These are phyloP conservation scores for Tuber umbilicatum DNA, from an alignment of 495 filamentous ascomycete species.

Conservation along the genomic window DNA sequence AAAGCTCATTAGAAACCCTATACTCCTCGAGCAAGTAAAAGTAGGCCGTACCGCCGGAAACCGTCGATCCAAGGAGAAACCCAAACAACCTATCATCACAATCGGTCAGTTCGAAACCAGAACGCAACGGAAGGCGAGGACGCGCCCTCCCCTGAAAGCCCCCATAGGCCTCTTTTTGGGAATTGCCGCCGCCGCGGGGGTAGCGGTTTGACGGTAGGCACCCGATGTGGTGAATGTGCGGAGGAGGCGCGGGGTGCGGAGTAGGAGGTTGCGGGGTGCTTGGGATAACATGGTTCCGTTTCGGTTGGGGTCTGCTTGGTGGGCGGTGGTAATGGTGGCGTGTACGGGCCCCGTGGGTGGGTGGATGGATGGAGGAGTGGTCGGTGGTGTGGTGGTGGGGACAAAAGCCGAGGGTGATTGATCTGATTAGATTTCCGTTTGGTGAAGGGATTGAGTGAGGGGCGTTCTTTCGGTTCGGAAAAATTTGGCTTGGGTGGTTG, in stretches of 20 bases:
- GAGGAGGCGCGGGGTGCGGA: not conserved
- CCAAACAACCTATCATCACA: conserved; percentile 65
- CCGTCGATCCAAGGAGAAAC: conserved; percentile 78
- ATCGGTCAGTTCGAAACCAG: conserved; percentile 6
- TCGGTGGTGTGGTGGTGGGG: conserved; percentile 20
- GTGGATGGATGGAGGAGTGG: conserved; percentile 16
- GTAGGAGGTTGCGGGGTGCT: not conserved
- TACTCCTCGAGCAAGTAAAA: conserved; percentile 91
- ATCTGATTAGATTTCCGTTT: conserved; percentile 30
- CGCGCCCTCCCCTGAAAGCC: conserved; percentile 87
- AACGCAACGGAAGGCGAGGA: conserved; percentile 32
- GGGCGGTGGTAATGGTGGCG: conserved; percentile 2
- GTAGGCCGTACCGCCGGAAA: conserved; percentile 74
- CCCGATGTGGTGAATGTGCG: conserved; percentile 24
- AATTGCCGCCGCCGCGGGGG: conserved; percentile 34
- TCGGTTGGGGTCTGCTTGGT: not conserved
- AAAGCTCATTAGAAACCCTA: conserved; percentile 81
- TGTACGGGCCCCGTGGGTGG: not conserved
- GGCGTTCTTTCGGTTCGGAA: not conserved
- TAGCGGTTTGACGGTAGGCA: conserved; percentile 18
- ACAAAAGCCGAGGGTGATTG: conserved; percentile 7
- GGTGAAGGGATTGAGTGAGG: conserved; percentile 4
- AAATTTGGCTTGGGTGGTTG: not conserved
- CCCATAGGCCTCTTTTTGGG: conserved; percentile 76
- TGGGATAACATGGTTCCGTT: not conserved